Conservation (phyloP, 2,329 filamentous ascomycete species). For the Cercospora zeae-maydis region DNA sequence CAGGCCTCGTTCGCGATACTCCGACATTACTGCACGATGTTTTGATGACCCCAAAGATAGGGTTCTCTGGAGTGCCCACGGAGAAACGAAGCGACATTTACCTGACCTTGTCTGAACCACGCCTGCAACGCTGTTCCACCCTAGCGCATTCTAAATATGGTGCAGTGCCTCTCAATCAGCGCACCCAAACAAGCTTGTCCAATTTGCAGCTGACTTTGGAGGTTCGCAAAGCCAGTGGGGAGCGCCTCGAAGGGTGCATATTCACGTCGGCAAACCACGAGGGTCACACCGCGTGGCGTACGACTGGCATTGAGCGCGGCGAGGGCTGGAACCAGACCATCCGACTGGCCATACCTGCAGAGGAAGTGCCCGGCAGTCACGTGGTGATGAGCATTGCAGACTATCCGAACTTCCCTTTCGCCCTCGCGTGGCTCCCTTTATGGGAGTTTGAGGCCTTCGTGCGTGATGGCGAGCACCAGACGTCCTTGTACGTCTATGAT, state of each 20-base stretch:
- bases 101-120: constrained; percentile 73
- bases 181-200: constrained; percentile 54
- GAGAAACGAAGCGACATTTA: constrained; percentile 93
- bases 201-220: constrained; percentile 89
- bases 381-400: constrained; percentile 87
- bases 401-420: constrained; percentile 81
- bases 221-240: constrained; percentile 73
- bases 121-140: constrained; percentile 65
- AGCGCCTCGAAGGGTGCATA: constrained; percentile 83
- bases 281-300: constrained; percentile 81
- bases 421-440: constrained; percentile 85
- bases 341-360: constrained; percentile 70
- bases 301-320: constrained; percentile 72
- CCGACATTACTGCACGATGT: constrained; percentile 83
- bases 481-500: constrained; percentile 86
- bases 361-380: constrained; percentile 78
- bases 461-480: constrained; percentile 73
- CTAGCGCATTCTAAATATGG: constrained; percentile 71
- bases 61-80: constrained; percentile 86
- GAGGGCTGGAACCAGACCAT: constrained; percentile 87
- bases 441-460: constrained; percentile 92
- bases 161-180: constrained; percentile 67
- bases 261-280: constrained; percentile 78
- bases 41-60: constrained; percentile 78
- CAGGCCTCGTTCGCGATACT: constrained; percentile 75